Percentiles rank a stretch among this genome's conserved stretches.
Conservation (phyloP, 208 protist genomes). For the Porcisia deanei region DNA sequence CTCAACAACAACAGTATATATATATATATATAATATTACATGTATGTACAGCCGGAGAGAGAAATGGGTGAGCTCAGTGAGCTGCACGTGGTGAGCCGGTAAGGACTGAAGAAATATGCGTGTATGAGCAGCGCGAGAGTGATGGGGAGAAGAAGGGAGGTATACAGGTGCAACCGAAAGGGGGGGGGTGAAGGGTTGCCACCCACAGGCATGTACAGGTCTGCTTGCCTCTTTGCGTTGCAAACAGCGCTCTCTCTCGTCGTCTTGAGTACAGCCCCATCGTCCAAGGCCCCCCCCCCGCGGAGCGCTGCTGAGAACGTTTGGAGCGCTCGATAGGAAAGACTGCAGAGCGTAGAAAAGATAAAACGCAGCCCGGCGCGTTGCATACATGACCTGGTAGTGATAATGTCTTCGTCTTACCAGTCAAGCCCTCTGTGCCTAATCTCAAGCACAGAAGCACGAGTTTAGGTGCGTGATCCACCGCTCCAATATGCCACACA, state of each 20-base stretch:
- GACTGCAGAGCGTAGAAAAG: neutral
- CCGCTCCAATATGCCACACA: neutral
- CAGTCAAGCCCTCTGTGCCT: neutral
- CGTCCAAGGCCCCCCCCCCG: no score
- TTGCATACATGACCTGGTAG: neutral
- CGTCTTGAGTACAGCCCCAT: no score
- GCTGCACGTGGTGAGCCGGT: no score
- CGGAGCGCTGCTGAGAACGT: neutral
- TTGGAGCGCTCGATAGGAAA: neutral
- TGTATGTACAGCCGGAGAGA: no score
- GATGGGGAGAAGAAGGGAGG: neutral
- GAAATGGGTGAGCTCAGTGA: no score
- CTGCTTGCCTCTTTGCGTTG: no score
- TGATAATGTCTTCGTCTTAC: neutral
- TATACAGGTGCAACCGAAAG: neutral
- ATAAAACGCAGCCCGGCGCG: conserved; percentile 5
- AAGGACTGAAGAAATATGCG: neutral
- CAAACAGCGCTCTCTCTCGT: no score
- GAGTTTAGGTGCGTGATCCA: no score
- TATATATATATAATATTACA: no score
- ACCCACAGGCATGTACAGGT: no score
- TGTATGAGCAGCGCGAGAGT: neutral
- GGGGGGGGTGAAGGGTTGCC: neutral
- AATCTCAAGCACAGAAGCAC: neutral
- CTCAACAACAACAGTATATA: no score